Evolutionary conservation across 2,329 filamentous ascomycete species (phyloP).

Genomic region (Trichoderma simmonsii): DNA sequence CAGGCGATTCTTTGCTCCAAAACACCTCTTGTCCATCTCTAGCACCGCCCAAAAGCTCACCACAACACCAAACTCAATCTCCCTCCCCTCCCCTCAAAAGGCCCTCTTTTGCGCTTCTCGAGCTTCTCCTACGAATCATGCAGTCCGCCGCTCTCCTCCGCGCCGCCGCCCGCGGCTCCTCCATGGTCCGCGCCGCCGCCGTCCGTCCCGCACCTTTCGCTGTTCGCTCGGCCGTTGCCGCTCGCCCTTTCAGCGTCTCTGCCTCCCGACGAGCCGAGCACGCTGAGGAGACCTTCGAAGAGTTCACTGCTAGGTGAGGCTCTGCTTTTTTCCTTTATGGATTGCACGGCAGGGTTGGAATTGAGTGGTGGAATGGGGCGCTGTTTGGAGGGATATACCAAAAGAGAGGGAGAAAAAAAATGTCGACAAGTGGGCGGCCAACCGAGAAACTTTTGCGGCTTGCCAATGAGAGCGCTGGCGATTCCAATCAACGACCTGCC

Average conservation of each 20-base stretch:
- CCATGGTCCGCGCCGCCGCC: constrained; percentile 63
- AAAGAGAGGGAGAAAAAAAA: background rate
- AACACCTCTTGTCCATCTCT: constrained; percentile 32
- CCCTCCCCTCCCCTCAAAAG: constrained; percentile 21
- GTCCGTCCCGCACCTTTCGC: constrained; percentile 57
- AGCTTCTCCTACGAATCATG: constrained; percentile 43
- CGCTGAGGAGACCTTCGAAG: constrained; percentile 96
- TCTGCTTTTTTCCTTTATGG: background rate
- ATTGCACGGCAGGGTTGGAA: background rate
- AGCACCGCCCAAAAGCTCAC: constrained; percentile 26
- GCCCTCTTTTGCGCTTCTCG: constrained; percentile 1
- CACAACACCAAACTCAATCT: constrained; percentile 13
- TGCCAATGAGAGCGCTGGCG: background rate
- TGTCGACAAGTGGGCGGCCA: background rate
- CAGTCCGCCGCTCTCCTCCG: constrained; percentile 68
- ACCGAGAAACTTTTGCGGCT: background rate
- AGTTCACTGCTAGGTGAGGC: constrained; percentile 92
- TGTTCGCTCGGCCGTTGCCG: constrained; percentile 52
- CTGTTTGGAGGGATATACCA: background rate
- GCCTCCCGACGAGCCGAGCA: constrained; percentile 58
- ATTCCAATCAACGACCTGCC: background rate
- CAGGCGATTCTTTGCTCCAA: constrained; percentile 30
- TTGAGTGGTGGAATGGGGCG: background rate
- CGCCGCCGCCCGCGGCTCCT: constrained; percentile 64
- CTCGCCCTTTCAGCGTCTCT: constrained; percentile 61